Percentiles rank a stretch among this genome's conserved stretches.
phyloP scores from a whole-genome alignment of 2,329 filamentous ascomycete species.

The Fusarium secorum region DNA sequence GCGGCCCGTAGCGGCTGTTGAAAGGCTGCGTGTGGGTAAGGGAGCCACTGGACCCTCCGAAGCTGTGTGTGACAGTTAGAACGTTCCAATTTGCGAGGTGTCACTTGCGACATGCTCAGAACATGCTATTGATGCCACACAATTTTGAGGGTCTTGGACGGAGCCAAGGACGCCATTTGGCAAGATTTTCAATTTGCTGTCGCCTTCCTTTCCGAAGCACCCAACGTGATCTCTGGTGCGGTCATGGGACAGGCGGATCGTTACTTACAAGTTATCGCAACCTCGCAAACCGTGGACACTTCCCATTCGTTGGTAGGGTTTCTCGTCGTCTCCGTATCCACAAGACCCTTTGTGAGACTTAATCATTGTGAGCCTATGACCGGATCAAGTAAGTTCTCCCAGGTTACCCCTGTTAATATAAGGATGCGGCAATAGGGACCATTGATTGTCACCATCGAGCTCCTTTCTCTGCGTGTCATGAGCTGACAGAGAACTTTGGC shows the following conservation, averaged over 20 bases:
- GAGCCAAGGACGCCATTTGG: background rate
- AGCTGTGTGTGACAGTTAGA: constrained; percentile 14
- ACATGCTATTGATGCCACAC: constrained; percentile 32
- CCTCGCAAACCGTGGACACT: background rate
- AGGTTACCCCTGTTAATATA: constrained; percentile 27
- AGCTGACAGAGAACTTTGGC: background rate
- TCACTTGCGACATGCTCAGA: constrained; percentile 29
- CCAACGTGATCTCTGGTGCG: background rate
- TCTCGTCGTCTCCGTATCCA: constrained; percentile 1
- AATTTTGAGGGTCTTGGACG: constrained; percentile 1
- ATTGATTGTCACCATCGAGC: constrained; percentile 11
- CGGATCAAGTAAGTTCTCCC: constrained; percentile 23
- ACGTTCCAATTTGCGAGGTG: constrained; percentile 20
- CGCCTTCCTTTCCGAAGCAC: background rate
- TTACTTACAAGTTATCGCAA: background rate
- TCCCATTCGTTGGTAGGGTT: background rate
- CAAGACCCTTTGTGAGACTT: background rate
- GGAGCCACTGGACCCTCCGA: constrained; percentile 13
- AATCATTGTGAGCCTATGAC: constrained; percentile 16
- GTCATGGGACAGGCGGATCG: background rate
- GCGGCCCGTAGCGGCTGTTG: constrained; percentile 40
- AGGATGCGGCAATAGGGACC: constrained; percentile 25
- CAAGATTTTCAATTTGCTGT: background rate
- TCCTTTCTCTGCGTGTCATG: constrained; percentile 14
- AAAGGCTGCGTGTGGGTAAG: constrained; percentile 33